These are phyloP conservation scores for Solanum corneliomulleri DNA, from an alignment of 257 asterid genomes.

Conservation along the genomic window DNA sequence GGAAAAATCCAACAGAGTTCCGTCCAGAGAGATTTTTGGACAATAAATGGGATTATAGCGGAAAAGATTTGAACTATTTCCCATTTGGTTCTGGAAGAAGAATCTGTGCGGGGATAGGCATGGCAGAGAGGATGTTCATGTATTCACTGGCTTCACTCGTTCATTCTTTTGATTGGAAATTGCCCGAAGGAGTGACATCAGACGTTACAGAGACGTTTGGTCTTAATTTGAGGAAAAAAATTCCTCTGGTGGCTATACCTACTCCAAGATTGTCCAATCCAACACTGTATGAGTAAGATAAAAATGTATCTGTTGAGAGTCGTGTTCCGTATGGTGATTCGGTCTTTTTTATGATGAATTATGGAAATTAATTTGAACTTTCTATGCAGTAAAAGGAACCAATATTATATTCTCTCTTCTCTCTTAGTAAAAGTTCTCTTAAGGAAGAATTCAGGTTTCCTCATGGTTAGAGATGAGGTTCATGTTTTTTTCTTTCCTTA, in stretches of 20 bases:
- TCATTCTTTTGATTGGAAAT: conserved; percentile 51
- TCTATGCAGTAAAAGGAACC: not conserved
- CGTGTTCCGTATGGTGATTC: not conserved
- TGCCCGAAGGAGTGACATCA: conserved; percentile 21
- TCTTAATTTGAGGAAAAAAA: conserved; percentile 39
- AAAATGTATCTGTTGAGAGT: not conserved
- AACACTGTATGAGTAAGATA: conserved; percentile 16
- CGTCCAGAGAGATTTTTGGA: conserved; percentile 45
- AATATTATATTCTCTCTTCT: not conserved
- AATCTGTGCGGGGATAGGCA: conserved; percentile 44
- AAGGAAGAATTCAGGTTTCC: too few species aligned
- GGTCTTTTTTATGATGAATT: not conserved
- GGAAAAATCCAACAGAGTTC: conserved; percentile 43
- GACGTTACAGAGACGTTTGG: conserved; percentile 53
- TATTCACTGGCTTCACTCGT: conserved; percentile 41
- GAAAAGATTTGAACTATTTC: conserved; percentile 40
- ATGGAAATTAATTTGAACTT: not conserved
- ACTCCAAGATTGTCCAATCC: conserved; percentile 34
- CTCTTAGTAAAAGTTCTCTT: not conserved
- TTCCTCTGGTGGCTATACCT: conserved; percentile 47
- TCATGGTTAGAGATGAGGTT: too few species aligned
- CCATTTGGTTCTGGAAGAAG: conserved; percentile 72
- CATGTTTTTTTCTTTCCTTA: too few species aligned
- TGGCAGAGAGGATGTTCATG: conserved; percentile 64
- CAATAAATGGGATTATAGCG: conserved; percentile 32